These are phyloP conservation scores for Stemphylium beticola DNA, from an alignment of 2,329 filamentous ascomycete genomes.

Conservation along the genomic window DNA sequence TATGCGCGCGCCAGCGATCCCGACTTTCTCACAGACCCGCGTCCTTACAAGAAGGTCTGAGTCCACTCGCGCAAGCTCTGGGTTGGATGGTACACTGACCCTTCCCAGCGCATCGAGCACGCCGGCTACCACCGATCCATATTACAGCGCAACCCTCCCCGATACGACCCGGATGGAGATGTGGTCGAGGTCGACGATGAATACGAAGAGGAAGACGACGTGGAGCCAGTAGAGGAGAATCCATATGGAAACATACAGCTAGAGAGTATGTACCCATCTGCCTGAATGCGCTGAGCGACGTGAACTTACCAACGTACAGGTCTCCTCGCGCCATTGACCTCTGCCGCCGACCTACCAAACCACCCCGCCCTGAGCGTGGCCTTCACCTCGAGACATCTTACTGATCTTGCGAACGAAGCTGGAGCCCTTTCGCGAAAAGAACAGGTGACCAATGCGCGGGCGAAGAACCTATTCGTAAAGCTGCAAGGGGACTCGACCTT, in stretches of 20 bases:
- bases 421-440: conserved; percentile 76
- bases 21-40: conserved; percentile 63
- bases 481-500: conserved; percentile 77
- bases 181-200: conserved; percentile 76
- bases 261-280: conserved; percentile 62
- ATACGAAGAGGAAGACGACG: conserved; percentile 66
- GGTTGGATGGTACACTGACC: conserved; percentile 19
- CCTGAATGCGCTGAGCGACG: conserved; percentile 1
- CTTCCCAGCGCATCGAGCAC: conserved; percentile 70
- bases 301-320: conserved; percentile 56
- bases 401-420: conserved; percentile 72
- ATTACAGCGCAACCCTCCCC: conserved; percentile 73
- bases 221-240: conserved; percentile 70
- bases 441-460: conserved; percentile 72
- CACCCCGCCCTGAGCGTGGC: conserved; percentile 78
- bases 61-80: conserved; percentile 3
- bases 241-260: conserved; percentile 75
- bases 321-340: conserved; percentile 75
- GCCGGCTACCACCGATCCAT: conserved; percentile 75
- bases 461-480: conserved; percentile 74
- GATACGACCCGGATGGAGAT: conserved; percentile 79
- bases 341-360: conserved; percentile 73
- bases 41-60: conserved; percentile 73
- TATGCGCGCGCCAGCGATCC: conserved; percentile 75
- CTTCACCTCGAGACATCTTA: conserved; percentile 75